Base-by-base conservation (phyloP, 805 yeast genomes). In the Candida lessepsii region DNA sequence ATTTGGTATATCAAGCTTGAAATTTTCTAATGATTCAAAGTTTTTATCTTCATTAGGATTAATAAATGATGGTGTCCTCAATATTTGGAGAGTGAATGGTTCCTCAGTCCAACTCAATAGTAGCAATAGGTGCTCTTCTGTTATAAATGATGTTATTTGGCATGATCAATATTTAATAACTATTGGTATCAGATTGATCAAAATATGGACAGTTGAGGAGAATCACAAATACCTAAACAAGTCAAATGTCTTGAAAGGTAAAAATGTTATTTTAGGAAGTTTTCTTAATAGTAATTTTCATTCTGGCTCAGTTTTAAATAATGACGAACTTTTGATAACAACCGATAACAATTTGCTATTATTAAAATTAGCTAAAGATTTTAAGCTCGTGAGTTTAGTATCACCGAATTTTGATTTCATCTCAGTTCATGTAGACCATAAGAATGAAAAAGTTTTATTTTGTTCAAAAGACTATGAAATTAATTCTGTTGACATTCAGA, bases 1-100 rank as follows among this genome's bases (percentile, higher is more conserved):
- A 9, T 84, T 79, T 57, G 91, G 90, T 0, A 68, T 84, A 13
- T 65, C 73, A 26, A 61, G 67, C 6, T 49, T 84, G 13, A 58
- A 64, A 15, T 84, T 84, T 53, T 76, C 86, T 0, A 78, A 80
- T 0, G 77, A 80, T 45, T 80, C 83, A 37, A 64, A 58, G 29
- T 65, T 55, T 40, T 58, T 84, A 24, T 75, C 83, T 24, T 79
- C 87, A 8, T 57, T 83, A 35, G 91, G 91, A 0, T 61, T 76
- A n/a, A 63, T 79, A 3, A 81, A 79, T 48, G 93, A 84, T 54
- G 88, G 90, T 1, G 81, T 70, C 42, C 52, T 84, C 9, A 75
- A 78, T 48, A 58, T 85, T 7, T 84, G 91, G 90, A 66, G 57
- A 34, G 52, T 74, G 10, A 45, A 47, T 4, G 29, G 51, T 4